Conservation (phyloP, 768 basidiomycete genomes). For the Dendrothele bispora region DNA sequence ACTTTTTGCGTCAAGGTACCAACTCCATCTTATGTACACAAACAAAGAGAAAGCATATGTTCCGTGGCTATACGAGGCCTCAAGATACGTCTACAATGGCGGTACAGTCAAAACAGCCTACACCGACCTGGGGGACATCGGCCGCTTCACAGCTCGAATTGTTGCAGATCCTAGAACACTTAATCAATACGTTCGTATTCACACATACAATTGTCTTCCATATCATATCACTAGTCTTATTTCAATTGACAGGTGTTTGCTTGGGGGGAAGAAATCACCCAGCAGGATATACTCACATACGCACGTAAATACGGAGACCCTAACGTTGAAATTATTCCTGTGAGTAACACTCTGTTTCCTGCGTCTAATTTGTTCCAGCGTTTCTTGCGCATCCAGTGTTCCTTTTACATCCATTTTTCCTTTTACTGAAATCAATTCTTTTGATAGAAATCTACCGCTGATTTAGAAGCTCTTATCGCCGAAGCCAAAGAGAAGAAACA, state of each 20-base stretch:
- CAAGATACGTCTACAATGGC: constrained; percentile 5
- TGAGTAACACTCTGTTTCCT: too few relatives aligned
- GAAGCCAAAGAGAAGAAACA: background rate
- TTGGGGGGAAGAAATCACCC: constrained; percentile 24
- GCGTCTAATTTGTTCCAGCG: background rate
- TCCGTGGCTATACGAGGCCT: background rate
- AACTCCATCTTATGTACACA: background rate
- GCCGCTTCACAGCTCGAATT: constrained; percentile 26
- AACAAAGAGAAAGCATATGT: background rate
- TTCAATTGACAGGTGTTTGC: too few relatives aligned
- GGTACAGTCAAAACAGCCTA: constrained; percentile 16
- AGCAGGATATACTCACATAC: constrained; percentile 15
- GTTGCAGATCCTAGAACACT: constrained; percentile 29
- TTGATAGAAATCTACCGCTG: too few relatives aligned
- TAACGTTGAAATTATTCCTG: background rate
- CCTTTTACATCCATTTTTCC: background rate
- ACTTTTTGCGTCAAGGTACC: background rate
- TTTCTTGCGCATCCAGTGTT: background rate
- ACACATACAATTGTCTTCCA: too few relatives aligned
- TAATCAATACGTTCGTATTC: constrained; percentile 25
- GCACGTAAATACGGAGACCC: background rate
- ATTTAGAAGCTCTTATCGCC: background rate
- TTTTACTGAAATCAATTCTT: background rate
- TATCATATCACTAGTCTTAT: too few relatives aligned
- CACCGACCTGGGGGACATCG: constrained; percentile 24